A percentile compares a stretch with the other conserved stretches of the same genome.
These are phyloP conservation scores for Saprolegnia parasitica DNA, from an alignment of 352 stramenopile species.

Conservation along the genomic window DNA sequence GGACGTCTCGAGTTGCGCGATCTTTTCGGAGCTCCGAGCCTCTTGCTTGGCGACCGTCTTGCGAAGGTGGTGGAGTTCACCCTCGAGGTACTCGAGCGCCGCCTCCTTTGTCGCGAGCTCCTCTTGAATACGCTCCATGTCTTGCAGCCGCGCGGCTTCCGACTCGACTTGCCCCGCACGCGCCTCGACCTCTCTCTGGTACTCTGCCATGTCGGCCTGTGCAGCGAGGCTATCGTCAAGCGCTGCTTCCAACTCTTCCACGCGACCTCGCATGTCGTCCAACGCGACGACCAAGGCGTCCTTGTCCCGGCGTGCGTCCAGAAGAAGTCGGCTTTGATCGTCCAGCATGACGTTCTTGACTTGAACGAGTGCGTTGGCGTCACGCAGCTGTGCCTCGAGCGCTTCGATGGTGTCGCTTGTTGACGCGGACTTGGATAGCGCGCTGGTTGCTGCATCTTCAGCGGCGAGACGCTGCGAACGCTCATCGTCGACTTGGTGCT, in stretches of 20 bases:
- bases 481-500: constrained; percentile 1
- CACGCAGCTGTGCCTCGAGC: neutral
- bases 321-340: constrained; percentile 16
- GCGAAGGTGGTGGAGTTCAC: constrained; percentile 17
- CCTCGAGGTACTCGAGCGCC: constrained; percentile 28
- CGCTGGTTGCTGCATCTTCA: neutral
- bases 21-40: neutral
- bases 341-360: constrained; percentile 31
- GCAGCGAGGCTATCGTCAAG: constrained; percentile 17
- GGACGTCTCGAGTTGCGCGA: neutral
- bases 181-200: neutral
- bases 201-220: constrained; percentile 16
- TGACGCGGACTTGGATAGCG: neutral
- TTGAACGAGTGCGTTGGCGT: constrained; percentile 16
- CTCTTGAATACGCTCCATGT: constrained; percentile 12
- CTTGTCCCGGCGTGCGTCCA: neutral
- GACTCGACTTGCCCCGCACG: neutral
- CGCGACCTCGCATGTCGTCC: neutral
- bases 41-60: constrained; percentile 29
- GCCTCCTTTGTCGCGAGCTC: constrained; percentile 17
- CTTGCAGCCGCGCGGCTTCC: constrained; percentile 8
- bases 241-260: neutral
- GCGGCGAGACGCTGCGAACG: neutral
- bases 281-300: neutral
- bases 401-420: neutral